Conservation (phyloP, 352 stramenopile genomes). For the Thraustochytrium striatum region DNA sequence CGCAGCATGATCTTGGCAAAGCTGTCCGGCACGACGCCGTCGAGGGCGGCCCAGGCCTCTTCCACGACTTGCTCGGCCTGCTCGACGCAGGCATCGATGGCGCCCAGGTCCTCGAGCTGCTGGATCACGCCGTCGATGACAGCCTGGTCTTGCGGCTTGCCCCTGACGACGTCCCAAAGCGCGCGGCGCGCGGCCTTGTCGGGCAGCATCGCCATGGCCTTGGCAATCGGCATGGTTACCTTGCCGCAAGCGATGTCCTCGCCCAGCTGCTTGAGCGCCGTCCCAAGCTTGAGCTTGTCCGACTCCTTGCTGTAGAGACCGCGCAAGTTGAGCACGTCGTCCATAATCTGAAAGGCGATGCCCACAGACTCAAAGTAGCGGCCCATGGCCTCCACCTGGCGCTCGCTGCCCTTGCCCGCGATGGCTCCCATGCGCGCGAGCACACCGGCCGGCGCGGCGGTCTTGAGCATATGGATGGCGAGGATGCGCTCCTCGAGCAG, state of each 20-base stretch:
- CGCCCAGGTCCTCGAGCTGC: conserved; percentile 50
- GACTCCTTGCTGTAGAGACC: conserved; percentile 33
- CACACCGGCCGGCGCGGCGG: conserved; percentile 48
- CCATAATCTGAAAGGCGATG: conserved; percentile 53
- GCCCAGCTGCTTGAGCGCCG: conserved; percentile 44
- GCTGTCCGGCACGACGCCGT: conserved; percentile 49
- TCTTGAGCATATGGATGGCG: conserved; percentile 54
- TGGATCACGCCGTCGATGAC: conserved; percentile 42
- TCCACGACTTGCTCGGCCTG: conserved; percentile 52
- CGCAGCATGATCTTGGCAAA: conserved; percentile 55
- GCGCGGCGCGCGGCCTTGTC: not conserved
- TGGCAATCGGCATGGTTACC: conserved; percentile 52
- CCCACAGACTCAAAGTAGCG: conserved; percentile 54
- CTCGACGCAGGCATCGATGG: conserved; percentile 41
- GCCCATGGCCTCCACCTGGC: conserved; percentile 51
- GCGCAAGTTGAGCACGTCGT: conserved; percentile 52
- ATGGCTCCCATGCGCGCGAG: conserved; percentile 52
- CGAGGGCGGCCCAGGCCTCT: conserved; percentile 46
- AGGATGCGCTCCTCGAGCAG: conserved; percentile 50
- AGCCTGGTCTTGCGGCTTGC: conserved; percentile 33
- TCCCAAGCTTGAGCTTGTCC: conserved; percentile 43
- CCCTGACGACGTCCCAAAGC: conserved; percentile 45
- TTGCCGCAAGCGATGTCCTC: conserved; percentile 52
- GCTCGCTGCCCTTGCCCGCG: conserved; percentile 43
- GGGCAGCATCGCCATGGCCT: conserved; percentile 25